Evolutionary conservation across 805 yeast genomes (phyloP), one percentile per base, ranked within the genome.

Genomic region (Saturnispora silvae): DNA sequence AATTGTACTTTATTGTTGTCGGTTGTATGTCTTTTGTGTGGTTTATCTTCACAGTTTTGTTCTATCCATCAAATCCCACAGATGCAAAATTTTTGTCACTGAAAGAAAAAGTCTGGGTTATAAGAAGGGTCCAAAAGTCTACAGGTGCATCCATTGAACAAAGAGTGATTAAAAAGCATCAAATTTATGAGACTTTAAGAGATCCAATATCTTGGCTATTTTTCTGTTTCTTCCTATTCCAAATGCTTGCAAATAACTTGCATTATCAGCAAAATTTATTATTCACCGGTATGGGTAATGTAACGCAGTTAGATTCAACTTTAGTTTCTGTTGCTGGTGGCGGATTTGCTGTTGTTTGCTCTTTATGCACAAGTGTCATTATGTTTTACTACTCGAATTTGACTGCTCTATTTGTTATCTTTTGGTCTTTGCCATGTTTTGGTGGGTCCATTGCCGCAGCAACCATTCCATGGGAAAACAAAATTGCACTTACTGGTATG

Each of bases 11-110:
- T 54, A 65, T 76, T 24, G 67, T 75, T 34, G 63, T 70, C 37
- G 84, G 81, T 34, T 68, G 73, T 11, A 50, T 71, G 28, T 71
- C 81, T 0, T 56, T 74, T 17, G 19, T 67, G 16, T 41, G 64
- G 26, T 51, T 65, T 2, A 30, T 60, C 2, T 32, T 59, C 4
- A 51, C 65, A 3, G 49, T 53, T 35, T 60, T 62, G 41, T 35
- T 62, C 16, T 75, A 72, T 46, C 83, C 82, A 28, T 63, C 67
- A 41, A 71, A 74, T 49, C 81, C 81, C 13, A 52, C 75, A 0
- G 63, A 59, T 42, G 74, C 75, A 5, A 60, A 53, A 40, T 70
- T 70, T 45, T 57, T 76, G 33, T 42, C 65, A 4, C 50, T 48
- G 2, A 62, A 69, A 31, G 81, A 76, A 50, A 72, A 64, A 46